phyloP scores from a whole-genome alignment of 805 yeast species.

The Candida maris region DNA sequence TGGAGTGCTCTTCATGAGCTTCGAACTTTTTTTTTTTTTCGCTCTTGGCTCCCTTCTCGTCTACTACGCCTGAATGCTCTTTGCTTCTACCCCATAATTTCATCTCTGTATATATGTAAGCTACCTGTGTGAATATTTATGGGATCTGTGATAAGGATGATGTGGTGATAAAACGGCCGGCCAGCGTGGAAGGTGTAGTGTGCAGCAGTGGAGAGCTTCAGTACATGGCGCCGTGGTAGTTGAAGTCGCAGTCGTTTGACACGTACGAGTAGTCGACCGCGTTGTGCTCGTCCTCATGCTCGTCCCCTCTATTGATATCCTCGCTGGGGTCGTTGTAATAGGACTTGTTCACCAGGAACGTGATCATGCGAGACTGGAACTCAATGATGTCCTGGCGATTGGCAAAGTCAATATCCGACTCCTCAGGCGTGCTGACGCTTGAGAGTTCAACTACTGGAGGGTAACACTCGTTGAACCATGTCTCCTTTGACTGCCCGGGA shows the following conservation, averaged over 20 bases:
- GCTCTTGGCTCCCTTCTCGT: too few species aligned
- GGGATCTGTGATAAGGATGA: too few species aligned
- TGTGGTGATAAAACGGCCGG: too few species aligned
- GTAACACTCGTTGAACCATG: constrained; percentile 45
- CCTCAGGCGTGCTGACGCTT: constrained; percentile 21
- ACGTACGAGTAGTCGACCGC: constrained; percentile 19
- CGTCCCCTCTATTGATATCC: constrained; percentile 20
- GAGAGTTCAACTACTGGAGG: constrained; percentile 41
- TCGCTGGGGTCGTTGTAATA: constrained; percentile 34
- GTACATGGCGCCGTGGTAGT: constrained; percentile 18
- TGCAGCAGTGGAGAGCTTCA: constrained; percentile 1
- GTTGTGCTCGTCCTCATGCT: constrained; percentile 15
- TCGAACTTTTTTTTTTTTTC: too few species aligned
- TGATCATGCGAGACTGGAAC: constrained; percentile 50
- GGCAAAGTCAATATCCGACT: constrained; percentile 27
- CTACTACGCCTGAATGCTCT: too few species aligned
- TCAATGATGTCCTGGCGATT: constrained; percentile 47
- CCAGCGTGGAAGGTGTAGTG: background rate
- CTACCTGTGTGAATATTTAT: too few species aligned
- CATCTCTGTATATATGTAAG: too few species aligned
- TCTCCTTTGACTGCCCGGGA: constrained; percentile 20
- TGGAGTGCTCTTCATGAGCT: too few species aligned
- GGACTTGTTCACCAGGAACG: constrained; percentile 38
- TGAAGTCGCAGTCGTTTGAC: constrained; percentile 15
- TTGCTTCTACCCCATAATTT: too few species aligned